Conservation (phyloP, 2,329 filamentous ascomycete genomes). For the Epichloe festucae region DNA sequence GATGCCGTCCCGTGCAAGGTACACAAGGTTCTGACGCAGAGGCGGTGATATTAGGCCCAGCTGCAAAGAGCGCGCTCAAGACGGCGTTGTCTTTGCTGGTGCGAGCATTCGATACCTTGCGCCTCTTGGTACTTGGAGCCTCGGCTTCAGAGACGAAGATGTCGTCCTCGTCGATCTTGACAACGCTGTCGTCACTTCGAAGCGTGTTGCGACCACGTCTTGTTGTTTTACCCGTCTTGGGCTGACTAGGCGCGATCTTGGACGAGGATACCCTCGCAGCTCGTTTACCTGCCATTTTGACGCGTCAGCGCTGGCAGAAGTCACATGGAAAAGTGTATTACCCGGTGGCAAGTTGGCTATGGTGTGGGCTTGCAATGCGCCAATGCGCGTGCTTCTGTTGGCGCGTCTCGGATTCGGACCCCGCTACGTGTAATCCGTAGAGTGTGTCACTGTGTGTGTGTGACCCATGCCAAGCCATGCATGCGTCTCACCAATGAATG, state of each 20-base stretch:
- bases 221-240: not conserved
- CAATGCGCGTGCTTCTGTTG: not conserved
- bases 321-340: not conserved
- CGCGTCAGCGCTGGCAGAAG: not conserved
- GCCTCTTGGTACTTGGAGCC: conserved; percentile 4
- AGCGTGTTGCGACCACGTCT: not conserved
- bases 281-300: conserved; percentile 3
- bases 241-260: not conserved
- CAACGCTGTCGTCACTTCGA: not conserved
- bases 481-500: too few relatives aligned
- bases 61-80: conserved; percentile 5
- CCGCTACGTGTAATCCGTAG: not conserved
- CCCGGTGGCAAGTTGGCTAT: not conserved
- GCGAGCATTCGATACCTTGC: conserved; percentile 2
- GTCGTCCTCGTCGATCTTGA: not conserved
- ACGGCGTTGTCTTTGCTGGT: not conserved
- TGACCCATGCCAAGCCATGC: too few relatives aligned
- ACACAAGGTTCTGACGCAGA: conserved; percentile 6
- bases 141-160: not conserved
- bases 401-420: conserved; percentile 1
- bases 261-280: not conserved
- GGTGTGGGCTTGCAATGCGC: too few relatives aligned
- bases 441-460: too few relatives aligned
- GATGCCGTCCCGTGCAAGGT: conserved; percentile 7
- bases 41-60: not conserved